Conservation (phyloP, 1,284 basidiomycete genomes). For the Malassezia psittaci region DNA sequence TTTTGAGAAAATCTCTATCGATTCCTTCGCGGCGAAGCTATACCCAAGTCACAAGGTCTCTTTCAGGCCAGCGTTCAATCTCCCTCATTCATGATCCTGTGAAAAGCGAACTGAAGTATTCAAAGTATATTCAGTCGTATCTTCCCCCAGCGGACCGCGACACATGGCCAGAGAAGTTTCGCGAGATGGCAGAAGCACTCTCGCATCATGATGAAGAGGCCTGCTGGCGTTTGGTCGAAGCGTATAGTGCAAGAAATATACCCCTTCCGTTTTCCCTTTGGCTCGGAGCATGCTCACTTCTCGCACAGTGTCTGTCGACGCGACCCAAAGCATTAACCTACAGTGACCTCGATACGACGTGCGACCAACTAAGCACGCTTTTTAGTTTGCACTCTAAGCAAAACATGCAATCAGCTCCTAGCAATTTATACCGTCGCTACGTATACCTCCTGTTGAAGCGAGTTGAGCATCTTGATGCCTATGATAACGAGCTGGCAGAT, state of each 20-base stretch:
- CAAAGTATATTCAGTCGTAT: conserved; percentile 9
- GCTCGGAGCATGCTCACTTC: conserved; percentile 4
- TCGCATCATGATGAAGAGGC: conserved; percentile 4
- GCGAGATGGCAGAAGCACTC: not conserved
- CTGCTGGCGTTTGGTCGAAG: not conserved
- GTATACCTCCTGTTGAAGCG: conserved; percentile 15
- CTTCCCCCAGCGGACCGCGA: not conserved
- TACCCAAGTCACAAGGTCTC: too few species aligned
- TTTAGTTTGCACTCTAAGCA: not conserved
- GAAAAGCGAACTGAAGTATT: not conserved
- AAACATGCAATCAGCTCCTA: not conserved
- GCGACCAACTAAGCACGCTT: conserved; percentile 2
- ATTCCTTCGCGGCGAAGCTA: not conserved
- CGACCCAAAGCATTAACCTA: not conserved
- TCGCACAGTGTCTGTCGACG: conserved; percentile 4
- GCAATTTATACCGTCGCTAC: not conserved
- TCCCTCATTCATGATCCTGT: too few species aligned
- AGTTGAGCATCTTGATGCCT: conserved; percentile 6
- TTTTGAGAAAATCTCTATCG: not conserved
- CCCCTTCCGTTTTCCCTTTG: conserved; percentile 4
- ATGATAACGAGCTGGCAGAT: not conserved
- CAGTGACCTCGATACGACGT: conserved; percentile 4
- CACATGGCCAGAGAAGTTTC: not conserved
- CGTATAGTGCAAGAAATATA: not conserved
- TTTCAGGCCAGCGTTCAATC: too few species aligned